Base-by-base conservation (phyloP, 176 grass and related monocot species). In the Musa beccarii region DNA sequence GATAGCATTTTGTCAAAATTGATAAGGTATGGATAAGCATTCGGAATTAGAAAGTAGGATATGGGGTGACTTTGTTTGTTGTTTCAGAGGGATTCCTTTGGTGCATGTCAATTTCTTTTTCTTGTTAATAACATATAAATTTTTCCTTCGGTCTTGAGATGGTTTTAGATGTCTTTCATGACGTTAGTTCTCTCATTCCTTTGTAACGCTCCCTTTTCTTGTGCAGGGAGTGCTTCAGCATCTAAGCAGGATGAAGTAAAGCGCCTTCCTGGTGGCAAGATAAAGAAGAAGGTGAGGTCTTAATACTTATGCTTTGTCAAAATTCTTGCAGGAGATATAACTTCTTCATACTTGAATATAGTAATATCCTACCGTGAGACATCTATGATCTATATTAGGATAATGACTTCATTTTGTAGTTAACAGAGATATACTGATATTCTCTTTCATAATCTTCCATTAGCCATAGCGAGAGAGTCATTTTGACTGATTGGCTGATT, bases 211-310 rank as follows among this genome's bases (percentile, higher is more conserved):
- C 3, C 15, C 8, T 16, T 55, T 54, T 26, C 13, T 16, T 22
- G 34, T 64, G 76, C 75, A 95, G 96, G 96, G 69, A 76, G 78
- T 84, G 78, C 91, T 61, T 94, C 91, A 1, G 76, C 79, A 52
- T 89, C 91, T 10, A 98, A 98, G 83, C 82, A 72, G 50, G 86
- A 89, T 59, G 91, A 99, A 70, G 84, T 89, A 52, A 99, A 95
- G 71, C 96, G 96, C 71, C 85, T 99, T 80, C 91, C 91, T 65
- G 96, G 96, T 80, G 96, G 96, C 63, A 99, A 99, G 84, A 66
- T 92, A 73, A 99, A 95, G 91, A 99, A 95, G 69, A 99, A 99
- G 86, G 96, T 99, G 54, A 54, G 75, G 85, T 72, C 20, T 54
- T 15, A 74, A 51, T 3, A 19, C 34, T 11, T 28, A 15, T 1